phyloP scores from a whole-genome alignment of 805 yeast species.

The Pichia cephalocereana region DNA sequence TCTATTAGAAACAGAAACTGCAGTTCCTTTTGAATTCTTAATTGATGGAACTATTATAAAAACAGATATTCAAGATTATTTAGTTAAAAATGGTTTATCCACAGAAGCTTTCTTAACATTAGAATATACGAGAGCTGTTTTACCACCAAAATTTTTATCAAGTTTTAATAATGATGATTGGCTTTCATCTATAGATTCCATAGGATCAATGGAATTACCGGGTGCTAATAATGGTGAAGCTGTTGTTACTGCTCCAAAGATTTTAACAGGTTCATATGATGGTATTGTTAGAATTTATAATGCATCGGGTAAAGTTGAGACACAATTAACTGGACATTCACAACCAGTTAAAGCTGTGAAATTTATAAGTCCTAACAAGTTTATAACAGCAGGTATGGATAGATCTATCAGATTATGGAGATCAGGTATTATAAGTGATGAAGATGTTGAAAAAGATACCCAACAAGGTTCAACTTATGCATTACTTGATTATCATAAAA shows the following conservation, averaged over 20 bases:
- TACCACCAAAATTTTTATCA: conserved; percentile 90
- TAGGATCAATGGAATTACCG: conserved; percentile 24
- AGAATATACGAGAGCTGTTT: conserved; percentile 85
- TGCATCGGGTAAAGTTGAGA: conserved; percentile 66
- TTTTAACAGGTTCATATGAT: conserved; percentile 80
- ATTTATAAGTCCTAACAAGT: conserved; percentile 66
- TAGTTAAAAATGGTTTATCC: conserved; percentile 68
- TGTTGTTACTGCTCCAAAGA: conserved; percentile 38
- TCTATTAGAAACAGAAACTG: conserved; percentile 49
- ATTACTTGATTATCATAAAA: conserved; percentile 81
- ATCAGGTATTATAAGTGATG: conserved; percentile 37
- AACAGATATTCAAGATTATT: conserved; percentile 70
- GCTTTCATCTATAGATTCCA: conserved; percentile 68
- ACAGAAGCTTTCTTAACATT: conserved; percentile 69
- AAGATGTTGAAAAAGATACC: conserved; percentile 35
- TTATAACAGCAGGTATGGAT: conserved; percentile 84
- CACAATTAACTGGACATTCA: conserved; percentile 79
- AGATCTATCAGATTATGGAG: conserved; percentile 86
- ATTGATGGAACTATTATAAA: conserved; percentile 78
- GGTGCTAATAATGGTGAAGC: conserved; percentile 23
- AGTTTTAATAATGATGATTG: conserved; percentile 91
- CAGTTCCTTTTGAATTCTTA: conserved; percentile 88
- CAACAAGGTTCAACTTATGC: conserved; percentile 67
- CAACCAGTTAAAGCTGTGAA: conserved; percentile 78
- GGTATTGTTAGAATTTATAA: conserved; percentile 90